Percentiles rank a stretch among this genome's conserved stretches.
phyloP scores from a whole-genome alignment of 1,284 basidiomycete species.

The Malassezia yamatoensis region DNA sequence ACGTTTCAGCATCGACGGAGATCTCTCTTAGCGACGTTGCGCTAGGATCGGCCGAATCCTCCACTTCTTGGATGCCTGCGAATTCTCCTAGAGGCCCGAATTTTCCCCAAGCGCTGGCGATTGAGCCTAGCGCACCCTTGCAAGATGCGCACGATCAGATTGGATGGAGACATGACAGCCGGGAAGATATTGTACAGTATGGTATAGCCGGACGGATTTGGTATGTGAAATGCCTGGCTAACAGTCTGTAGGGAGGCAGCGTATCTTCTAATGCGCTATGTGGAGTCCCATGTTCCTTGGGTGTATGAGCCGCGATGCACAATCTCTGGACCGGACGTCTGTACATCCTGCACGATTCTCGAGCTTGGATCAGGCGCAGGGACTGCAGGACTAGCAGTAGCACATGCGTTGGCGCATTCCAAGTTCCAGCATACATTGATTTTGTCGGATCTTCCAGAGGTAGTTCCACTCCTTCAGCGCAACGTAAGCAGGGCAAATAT shows the following conservation, averaged over 20 bases:
- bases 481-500: conserved; percentile 18
- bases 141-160: neutral
- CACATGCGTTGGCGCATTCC: conserved; percentile 17
- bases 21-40: neutral
- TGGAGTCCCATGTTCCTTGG: conserved; percentile 7
- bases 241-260: conserved; percentile 28
- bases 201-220: conserved; percentile 46
- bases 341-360: conserved; percentile 15
- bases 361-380: conserved; percentile 44
- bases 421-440: conserved; percentile 18
- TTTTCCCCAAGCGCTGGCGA: conserved; percentile 29
- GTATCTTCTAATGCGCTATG: conserved; percentile 31
- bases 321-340: conserved; percentile 11
- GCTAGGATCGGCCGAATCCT: conserved; percentile 3
- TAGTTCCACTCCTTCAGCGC: conserved; percentile 34
- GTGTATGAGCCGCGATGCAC: conserved; percentile 40
- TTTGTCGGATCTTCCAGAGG: conserved; percentile 41
- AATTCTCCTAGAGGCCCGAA: conserved; percentile 20
- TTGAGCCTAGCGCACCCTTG: conserved; percentile 14
- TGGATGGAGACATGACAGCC: conserved; percentile 21
- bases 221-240: conserved; percentile 6
- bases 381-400: conserved; percentile 38
- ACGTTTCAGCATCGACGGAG: conserved; percentile 6
- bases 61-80: neutral
- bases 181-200: conserved; percentile 34